Base-by-base conservation (phyloP, 192 early-diverging fungal genomes). In the Bifiguratus adelaidae region DNA sequence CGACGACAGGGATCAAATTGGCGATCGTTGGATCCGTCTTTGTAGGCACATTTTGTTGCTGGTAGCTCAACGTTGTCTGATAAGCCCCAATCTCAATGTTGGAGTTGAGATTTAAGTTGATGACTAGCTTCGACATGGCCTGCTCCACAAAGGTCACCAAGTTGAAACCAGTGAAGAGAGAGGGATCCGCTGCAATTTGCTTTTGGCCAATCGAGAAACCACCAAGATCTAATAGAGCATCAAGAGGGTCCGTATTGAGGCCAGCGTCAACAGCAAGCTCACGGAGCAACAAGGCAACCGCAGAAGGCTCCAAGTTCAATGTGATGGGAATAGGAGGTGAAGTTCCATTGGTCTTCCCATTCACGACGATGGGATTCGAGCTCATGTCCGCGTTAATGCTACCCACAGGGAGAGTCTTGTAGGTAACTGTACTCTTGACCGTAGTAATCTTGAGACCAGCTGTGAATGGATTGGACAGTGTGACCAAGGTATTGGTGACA, bases 391-490 rank as follows among this genome's bases (percentile, higher is more conserved):
- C 54, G 32, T 68, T 42, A 37, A 76, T 70, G 35, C 55, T 44
- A 21, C 73, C 75, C 4, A 77, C 46, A 2, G 45, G 44, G 28
- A 62, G 53, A 20, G 62, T 67, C 4, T 65, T 40, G 44, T 61
- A 74, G 9, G 50, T 48, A 27, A 69, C 68, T 28, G 62, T 52
- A 9, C 70, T 61, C 30, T 65, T 41, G 47, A 81, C 61, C 25
- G 60, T 63, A 18, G 47, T 52, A 54, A 79, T 76, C 21, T 52
- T 51, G 34, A 79, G 45, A 11, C 58, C 53, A 29, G 74, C 63
- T 21, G 48, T 40, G 54, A 79, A 76, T n/a, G 77, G 77, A 53
- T 79, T 71, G 26, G 66, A 60, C 30, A 79, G 54, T 6, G 56
- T 55, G 26, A 79, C 69, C 13, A 48, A 45, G 16, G 70, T 66